Evolutionary conservation across 805 yeast species (phyloP).

Genomic region (Candida corydali): DNA sequence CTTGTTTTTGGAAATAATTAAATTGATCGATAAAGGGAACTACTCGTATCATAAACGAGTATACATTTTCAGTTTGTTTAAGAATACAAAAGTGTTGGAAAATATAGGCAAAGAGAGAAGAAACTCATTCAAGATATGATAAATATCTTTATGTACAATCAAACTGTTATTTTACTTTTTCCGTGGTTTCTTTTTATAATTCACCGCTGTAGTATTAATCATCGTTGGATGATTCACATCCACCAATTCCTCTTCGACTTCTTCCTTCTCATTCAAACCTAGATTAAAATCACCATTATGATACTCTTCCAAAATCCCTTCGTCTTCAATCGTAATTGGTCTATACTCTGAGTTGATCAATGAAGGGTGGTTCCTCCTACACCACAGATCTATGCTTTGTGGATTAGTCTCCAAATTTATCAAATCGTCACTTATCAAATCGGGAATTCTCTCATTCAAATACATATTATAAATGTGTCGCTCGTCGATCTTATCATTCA

Average conservation of each 20-base stretch:
- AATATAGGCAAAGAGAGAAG: slow-evolving; percentile 44
- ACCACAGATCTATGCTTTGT: slow-evolving; percentile 36
- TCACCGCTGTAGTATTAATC: not conserved
- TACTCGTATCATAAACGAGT: slow-evolving; percentile 61
- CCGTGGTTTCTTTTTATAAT: slow-evolving; percentile 7
- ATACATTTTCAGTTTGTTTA: slow-evolving; percentile 61
- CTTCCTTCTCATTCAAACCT: slow-evolving; percentile 4
- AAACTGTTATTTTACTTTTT: not conserved
- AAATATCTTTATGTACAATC: no score
- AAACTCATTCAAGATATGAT: slow-evolving; percentile 6
- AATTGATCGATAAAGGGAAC: slow-evolving; percentile 52
- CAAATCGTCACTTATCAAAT: slow-evolving; percentile 33
- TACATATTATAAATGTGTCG: slow-evolving; percentile 22
- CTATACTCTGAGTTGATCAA: slow-evolving; percentile 31
- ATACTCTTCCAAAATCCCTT: slow-evolving; percentile 8
- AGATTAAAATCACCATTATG: slow-evolving; percentile 8
- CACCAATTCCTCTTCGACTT: not conserved
- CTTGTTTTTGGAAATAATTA: slow-evolving; percentile 48
- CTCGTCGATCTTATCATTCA: slow-evolving; percentile 12
- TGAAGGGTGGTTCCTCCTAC: slow-evolving; percentile 27
- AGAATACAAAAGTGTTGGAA: slow-evolving; percentile 49
- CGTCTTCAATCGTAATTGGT: slow-evolving; percentile 19
- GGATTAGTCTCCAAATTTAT: slow-evolving; percentile 35
- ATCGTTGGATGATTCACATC: not conserved
- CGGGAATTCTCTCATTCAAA: slow-evolving; percentile 35